These are phyloP conservation scores for Aspergillus baeticus DNA, from an alignment of 495 filamentous ascomycete genomes.

Conservation along the genomic window DNA sequence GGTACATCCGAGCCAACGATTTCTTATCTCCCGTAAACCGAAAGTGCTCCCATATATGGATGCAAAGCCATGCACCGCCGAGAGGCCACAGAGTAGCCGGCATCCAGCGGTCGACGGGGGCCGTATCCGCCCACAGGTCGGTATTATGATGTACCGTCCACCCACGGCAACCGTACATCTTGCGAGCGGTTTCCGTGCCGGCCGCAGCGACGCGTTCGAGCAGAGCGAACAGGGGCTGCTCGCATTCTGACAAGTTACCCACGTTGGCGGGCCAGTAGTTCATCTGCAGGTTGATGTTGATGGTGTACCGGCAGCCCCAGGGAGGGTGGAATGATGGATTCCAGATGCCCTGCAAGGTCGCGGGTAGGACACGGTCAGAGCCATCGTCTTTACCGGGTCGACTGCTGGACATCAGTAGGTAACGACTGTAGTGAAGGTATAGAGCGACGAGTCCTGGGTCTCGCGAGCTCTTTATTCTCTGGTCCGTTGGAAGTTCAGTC, in stretches of 20 bases:
- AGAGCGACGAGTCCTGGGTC: conserved; percentile 41
- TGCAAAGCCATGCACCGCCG: conserved; percentile 48
- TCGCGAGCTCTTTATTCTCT: conserved; percentile 22
- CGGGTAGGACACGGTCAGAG: conserved; percentile 37
- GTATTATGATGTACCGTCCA: conserved; percentile 49
- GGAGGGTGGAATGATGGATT: conserved; percentile 47
- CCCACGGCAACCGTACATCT: conserved; percentile 51
- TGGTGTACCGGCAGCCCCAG: conserved; percentile 57
- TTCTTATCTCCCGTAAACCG: conserved; percentile 34
- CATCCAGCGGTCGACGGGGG: conserved; percentile 44
- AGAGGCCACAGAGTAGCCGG: conserved; percentile 48
- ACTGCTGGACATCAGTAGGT: conserved; percentile 47
- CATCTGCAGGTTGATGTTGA: conserved; percentile 61
- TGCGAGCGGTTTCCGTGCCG: conserved; percentile 36
- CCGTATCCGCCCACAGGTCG: conserved; percentile 50
- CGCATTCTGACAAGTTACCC: conserved; percentile 41
- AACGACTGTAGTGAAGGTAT: conserved; percentile 48
- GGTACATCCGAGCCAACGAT: conserved; percentile 34
- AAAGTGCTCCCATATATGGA: conserved; percentile 47
- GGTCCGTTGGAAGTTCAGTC: conserved; percentile 30
- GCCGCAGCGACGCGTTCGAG: conserved; percentile 34
- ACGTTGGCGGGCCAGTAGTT: conserved; percentile 56
- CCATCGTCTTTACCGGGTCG: conserved; percentile 26
- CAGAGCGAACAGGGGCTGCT: conserved; percentile 39
- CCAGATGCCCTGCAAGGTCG: conserved; percentile 60